Conservation (phyloP, 1,284 basidiomycete genomes). For the Cutaneotrichosporon cavernicola region DNA sequence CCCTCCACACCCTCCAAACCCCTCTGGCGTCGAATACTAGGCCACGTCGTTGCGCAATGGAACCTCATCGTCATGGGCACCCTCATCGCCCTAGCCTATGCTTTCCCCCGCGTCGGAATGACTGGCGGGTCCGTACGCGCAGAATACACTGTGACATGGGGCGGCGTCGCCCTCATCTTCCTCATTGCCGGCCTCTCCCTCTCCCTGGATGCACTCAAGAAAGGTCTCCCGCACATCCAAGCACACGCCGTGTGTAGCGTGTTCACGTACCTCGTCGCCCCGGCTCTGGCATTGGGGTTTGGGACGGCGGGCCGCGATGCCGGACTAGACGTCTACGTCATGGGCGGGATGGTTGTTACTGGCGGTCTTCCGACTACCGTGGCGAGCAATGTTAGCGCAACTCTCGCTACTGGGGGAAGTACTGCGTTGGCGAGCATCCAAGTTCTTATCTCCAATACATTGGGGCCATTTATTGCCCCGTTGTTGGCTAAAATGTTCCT, state of each 20-base stretch:
- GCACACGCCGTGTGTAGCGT: slow-evolving; percentile 41
- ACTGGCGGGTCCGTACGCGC: slow-evolving; percentile 31
- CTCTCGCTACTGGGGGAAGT: slow-evolving; percentile 41
- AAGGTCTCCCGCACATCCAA: slow-evolving; percentile 25
- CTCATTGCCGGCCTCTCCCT: slow-evolving; percentile 44
- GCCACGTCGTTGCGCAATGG: slow-evolving; percentile 24
- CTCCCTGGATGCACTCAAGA: slow-evolving; percentile 35
- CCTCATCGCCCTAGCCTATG: slow-evolving; percentile 33
- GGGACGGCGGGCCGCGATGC: slow-evolving; percentile 34
- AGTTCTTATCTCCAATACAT: slow-evolving; percentile 37
- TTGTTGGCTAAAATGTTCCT: slow-evolving; percentile 21
- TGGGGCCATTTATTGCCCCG: slow-evolving; percentile 35
- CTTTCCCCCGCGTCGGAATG: slow-evolving; percentile 36
- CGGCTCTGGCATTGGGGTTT: slow-evolving; percentile 32
- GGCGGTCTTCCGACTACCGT: slow-evolving; percentile 39
- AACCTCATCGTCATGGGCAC: slow-evolving; percentile 31
- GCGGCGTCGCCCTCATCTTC: slow-evolving; percentile 49
- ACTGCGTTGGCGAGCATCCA: slow-evolving; percentile 39
- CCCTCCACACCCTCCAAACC: not conserved
- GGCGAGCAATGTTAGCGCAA: slow-evolving; percentile 47
- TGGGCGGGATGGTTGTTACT: slow-evolving; percentile 26
- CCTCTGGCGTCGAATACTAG: not conserved
- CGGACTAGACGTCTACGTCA: slow-evolving; percentile 23
- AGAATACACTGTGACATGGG: slow-evolving; percentile 37
- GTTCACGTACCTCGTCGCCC: slow-evolving; percentile 26